phyloP scores from a whole-genome alignment of 352 stramenopile genomes.

The Pythium sukuiense region DNA sequence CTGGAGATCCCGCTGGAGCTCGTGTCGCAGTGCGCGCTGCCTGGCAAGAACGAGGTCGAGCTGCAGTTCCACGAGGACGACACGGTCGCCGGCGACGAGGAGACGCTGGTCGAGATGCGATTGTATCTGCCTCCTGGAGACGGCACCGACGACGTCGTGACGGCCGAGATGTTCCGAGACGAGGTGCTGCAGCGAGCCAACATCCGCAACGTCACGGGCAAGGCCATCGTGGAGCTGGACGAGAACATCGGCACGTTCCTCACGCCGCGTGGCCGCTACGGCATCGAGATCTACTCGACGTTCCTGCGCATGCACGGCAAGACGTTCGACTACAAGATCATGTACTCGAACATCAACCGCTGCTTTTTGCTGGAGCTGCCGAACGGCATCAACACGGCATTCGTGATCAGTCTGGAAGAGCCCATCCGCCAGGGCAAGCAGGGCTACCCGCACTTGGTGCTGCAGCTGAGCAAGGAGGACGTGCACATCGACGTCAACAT shows the following conservation, averaged over 20 bases:
- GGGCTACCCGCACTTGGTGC: conserved; percentile 97
- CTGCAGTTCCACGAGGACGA: conserved; percentile 99
- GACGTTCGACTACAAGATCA: conserved; percentile 99
- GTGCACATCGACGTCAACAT: conserved; percentile 93
- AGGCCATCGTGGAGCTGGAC: conserved; percentile 97
- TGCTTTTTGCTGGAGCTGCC: conserved; percentile 97
- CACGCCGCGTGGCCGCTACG: conserved; percentile 96
- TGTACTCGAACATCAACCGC: conserved; percentile 99
- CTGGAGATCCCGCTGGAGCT: conserved; percentile 77
- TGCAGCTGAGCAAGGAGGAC: conserved; percentile 92
- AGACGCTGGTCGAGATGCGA: conserved; percentile 94
- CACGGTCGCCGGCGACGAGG: conserved; percentile 93
- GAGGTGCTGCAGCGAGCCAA: conserved; percentile 86
- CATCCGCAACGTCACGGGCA: conserved; percentile 92
- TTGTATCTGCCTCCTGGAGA: conserved; percentile 93
- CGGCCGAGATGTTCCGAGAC: conserved; percentile 76
- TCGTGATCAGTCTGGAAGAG: conserved; percentile 99
- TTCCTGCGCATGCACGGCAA: conserved; percentile 98
- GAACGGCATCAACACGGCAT: conserved; percentile 96
- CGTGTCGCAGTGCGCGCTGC: conserved; percentile 90
- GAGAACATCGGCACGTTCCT: conserved; percentile 98
- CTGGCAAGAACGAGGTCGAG: conserved; percentile 98
- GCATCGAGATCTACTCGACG: conserved; percentile 96
- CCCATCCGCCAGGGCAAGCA: conserved; percentile 99
- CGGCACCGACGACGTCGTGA: conserved; percentile 51